Evolutionary conservation across 2,329 filamentous ascomycete genomes (phyloP).

Genomic region (Trichoderma sp.): DNA sequence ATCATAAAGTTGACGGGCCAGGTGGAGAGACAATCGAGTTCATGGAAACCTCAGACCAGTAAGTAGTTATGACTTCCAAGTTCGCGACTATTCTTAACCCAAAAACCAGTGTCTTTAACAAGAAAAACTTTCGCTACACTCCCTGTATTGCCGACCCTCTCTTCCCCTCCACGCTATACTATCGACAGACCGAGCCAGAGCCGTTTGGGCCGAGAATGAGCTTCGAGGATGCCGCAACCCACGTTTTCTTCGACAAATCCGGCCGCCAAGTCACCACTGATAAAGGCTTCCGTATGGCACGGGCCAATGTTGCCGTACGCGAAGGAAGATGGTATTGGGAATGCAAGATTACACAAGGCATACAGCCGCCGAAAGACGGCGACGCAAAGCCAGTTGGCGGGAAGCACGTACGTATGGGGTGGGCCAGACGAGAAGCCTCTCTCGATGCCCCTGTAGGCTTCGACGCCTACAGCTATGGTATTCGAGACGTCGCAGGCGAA

Average conservation of each 20-base stretch:
- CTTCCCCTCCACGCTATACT: conserved; percentile 84
- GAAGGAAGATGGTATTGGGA: conserved; percentile 95
- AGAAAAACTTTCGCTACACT: conserved; percentile 79
- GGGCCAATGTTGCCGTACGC: conserved; percentile 85
- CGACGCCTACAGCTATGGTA: conserved; percentile 89
- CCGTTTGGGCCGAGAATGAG: conserved; percentile 84
- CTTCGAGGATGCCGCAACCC: conserved; percentile 86
- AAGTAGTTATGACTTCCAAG: conserved; percentile 28
- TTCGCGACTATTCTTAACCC: conserved; percentile 8
- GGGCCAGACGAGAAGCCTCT: conserved; percentile 76
- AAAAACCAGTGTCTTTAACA: conserved; percentile 53
- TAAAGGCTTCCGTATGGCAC: conserved; percentile 87
- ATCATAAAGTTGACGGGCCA: conserved; percentile 51
- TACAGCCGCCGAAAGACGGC: conserved; percentile 42
- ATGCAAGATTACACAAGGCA: conserved; percentile 80
- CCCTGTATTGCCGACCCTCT: conserved; percentile 86
- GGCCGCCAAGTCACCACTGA: conserved; percentile 81
- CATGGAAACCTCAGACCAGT: conserved; percentile 65
- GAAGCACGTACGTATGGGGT: conserved; percentile 79
- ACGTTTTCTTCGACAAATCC: conserved; percentile 76
- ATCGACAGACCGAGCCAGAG: conserved; percentile 81
- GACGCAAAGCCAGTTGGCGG: conserved; percentile 48
- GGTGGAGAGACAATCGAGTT: conserved; percentile 56
- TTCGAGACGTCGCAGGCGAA: conserved; percentile 86
- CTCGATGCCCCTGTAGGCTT: conserved; percentile 82